Evolutionary conservation across 331 rosid species (phyloP).

Genomic region (Pyrus hybrid): DNA sequence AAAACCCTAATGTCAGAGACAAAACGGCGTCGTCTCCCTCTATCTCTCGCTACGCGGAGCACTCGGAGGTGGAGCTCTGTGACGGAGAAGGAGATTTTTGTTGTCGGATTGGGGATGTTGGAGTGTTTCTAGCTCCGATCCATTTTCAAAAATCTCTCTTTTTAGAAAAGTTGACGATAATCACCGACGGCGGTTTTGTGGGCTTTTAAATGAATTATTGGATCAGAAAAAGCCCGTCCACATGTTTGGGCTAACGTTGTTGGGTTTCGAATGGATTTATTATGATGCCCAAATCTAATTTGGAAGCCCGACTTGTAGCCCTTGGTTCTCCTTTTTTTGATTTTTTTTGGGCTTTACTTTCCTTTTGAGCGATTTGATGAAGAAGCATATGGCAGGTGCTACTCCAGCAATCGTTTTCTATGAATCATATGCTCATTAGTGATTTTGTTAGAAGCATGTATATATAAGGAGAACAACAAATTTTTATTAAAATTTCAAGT

Average conservation of each 20-base stretch:
- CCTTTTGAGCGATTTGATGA: too few species aligned
- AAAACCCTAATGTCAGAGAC: not conserved
- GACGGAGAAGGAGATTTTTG: not conserved
- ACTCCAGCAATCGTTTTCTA: too few species aligned
- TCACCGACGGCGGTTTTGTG: not conserved
- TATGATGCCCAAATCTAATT: not conserved
- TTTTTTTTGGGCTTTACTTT: too few species aligned
- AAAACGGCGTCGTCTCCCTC: not conserved
- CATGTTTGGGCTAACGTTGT: not conserved
- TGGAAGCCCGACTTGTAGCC: not conserved
- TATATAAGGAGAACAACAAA: too few species aligned
- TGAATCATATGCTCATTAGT: too few species aligned
- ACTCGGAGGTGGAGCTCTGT: not conserved
- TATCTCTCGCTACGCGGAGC: not conserved
- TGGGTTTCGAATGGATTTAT: not conserved
- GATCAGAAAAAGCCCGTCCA: too few species aligned
- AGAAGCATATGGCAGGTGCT: too few species aligned
- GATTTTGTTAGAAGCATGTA: too few species aligned
- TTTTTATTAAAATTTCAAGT: too few species aligned
- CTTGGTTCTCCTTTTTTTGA: too few species aligned
- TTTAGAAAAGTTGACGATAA: not conserved
- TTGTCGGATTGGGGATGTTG: not conserved
- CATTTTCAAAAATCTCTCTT: not conserved
- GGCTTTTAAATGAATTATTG: not conserved
- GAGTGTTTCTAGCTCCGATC: not conserved